phyloP scores from a whole-genome alignment of 2,329 filamentous ascomycete genomes.

The Venturia asperata region DNA sequence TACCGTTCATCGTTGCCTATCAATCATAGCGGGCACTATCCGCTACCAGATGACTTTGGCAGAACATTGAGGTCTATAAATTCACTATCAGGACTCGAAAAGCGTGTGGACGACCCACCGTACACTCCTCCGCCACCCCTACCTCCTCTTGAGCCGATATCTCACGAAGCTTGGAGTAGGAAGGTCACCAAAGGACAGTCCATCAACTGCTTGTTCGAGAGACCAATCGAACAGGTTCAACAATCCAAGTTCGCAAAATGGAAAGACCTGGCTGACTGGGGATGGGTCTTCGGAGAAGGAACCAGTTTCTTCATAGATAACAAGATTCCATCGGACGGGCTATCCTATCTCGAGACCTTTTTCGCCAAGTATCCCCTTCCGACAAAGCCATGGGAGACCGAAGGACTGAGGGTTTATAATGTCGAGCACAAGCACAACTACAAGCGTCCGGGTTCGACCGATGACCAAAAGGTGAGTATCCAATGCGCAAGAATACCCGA shows the following conservation, averaged over 20 bases:
- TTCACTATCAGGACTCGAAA: neutral
- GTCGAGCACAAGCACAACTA: neutral
- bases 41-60: no score
- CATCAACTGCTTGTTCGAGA: neutral
- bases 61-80: neutral
- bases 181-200: neutral
- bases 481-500: neutral
- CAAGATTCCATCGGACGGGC: neutral
- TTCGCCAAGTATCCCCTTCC: neutral
- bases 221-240: neutral
- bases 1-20: neutral
- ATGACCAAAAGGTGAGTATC: neutral
- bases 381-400: neutral
- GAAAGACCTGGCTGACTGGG: neutral
- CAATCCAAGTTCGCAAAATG: neutral
- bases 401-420: neutral
- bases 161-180: neutral
- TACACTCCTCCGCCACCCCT: no score
- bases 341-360: neutral
- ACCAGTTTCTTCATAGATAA: neutral
- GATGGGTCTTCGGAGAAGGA: neutral
- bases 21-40: neutral
- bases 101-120: neutral
- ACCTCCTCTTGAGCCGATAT: neutral
- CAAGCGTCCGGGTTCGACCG: neutral